Percentiles rank a stretch among this genome's conserved stretches.
Evolutionary conservation across 352 stramenopile genomes (phyloP).

Genomic region (Pythium apleroticum): DNA sequence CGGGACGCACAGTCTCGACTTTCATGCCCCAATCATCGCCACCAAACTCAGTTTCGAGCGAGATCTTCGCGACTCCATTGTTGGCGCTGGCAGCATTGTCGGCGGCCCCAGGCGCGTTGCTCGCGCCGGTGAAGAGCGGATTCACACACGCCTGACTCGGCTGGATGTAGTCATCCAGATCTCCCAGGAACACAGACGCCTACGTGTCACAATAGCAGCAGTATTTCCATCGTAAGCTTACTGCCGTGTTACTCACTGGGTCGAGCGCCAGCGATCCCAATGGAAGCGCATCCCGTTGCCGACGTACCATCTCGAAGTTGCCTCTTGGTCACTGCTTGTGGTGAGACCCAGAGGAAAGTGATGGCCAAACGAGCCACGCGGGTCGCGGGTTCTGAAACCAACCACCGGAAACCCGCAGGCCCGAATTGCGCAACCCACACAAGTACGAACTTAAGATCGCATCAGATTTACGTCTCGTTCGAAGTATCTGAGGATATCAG

Average conservation of each 20-base stretch:
- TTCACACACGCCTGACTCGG: slow-evolving; percentile 94
- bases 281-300: neutral
- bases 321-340: slow-evolving; percentile 12
- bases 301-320: slow-evolving; percentile 28
- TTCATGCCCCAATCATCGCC: slow-evolving; percentile 52
- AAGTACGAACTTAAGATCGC: neutral
- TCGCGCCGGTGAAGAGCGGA: slow-evolving; percentile 83
- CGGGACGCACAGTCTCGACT: slow-evolving; percentile 42
- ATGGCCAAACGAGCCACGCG: slow-evolving; percentile 21
- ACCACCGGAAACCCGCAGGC: slow-evolving; percentile 10
- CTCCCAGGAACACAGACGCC: slow-evolving; percentile 92
- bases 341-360: slow-evolving; percentile 4
- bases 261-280: neutral
- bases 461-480: neutral
- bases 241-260: neutral
- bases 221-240: neutral
- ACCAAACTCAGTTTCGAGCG: slow-evolving; percentile 72
- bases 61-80: slow-evolving; percentile 63
- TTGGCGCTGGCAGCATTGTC: slow-evolving; percentile 10
- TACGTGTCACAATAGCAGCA: slow-evolving; percentile 21
- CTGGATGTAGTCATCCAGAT: slow-evolving; percentile 94
- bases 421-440: neutral
- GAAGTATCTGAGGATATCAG: neutral
- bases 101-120: slow-evolving; percentile 11
- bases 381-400: slow-evolving; percentile 1